Base-by-base conservation (phyloP, 768 basidiomycete genomes). In the Boletus tylopilopsis region DNA sequence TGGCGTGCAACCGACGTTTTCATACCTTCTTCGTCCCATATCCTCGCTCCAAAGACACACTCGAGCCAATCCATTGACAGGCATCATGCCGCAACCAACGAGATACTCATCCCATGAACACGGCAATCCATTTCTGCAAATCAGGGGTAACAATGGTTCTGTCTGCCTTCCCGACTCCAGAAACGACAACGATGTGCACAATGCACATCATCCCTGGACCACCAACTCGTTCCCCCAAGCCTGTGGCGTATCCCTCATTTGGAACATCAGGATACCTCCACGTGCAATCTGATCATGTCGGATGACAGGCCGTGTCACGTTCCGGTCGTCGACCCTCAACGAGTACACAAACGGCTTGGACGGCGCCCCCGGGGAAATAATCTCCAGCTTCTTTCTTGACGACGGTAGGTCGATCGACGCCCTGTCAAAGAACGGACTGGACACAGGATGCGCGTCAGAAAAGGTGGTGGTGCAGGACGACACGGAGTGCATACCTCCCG, bases 311-410 rank as follows among this genome's bases (percentile, higher is more conserved):
- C 51, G 58, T 0, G 62, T 56, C 11, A 80, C 58, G 8, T 42
- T 30, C 4, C 59, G 56, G 0, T 82, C 85, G 54, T 91, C 77
- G 13, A 91, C 64, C 0, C 63, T 75, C 30, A 90, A 57, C 0
- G 76, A 76, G 44, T 77, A 76, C 47, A 93, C 71, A 58, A 84
- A 90, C 1, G 76, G 79, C 27, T 78, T 80, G 2, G 70, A 71
- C 1, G 76, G 66, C 0, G 85, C 88, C 15, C 84, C 85, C 0
- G 65, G 48, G 0, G 88, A 79, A 0, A 62, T 59, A 51, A 92
- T 80, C 0, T 68, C 73, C 18, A 92, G 68, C 15, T 34, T 64
- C 27, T 57, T 56, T 1, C 59, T 49, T 0, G 67, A 52, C 1
- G 52, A 47, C 1, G 85, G 85, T 2, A 91, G 66, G 33, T 74